Evolutionary conservation across 2,329 filamentous ascomycete species (phyloP).

Genomic region (Zelopaecilomyces penicillatus): DNA sequence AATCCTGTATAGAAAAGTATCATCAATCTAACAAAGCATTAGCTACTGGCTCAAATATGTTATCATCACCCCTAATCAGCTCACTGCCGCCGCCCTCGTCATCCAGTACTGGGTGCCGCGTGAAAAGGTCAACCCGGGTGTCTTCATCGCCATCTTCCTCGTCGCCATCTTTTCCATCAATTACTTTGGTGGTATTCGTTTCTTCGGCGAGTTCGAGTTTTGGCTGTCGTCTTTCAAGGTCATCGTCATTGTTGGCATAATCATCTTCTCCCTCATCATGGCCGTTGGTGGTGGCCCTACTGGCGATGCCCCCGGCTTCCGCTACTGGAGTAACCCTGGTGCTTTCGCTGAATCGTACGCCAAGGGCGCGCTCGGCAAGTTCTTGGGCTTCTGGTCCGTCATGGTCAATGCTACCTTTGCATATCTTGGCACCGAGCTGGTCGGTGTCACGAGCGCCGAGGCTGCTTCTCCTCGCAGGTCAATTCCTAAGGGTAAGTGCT

Average conservation of each 20-base stretch:
- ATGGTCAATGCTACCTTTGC: slow-evolving; percentile 73
- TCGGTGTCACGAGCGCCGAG: slow-evolving; percentile 71
- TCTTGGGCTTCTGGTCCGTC: slow-evolving; percentile 59
- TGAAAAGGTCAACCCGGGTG: slow-evolving; percentile 63
- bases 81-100: slow-evolving; percentile 71
- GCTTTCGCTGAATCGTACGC: slow-evolving; percentile 25
- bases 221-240: slow-evolving; percentile 61
- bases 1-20: too few relatives aligned
- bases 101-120: slow-evolving; percentile 67
- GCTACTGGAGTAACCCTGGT: slow-evolving; percentile 57
- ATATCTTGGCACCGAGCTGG: slow-evolving; percentile 67
- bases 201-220: slow-evolving; percentile 60
- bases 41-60: slow-evolving; percentile 70
- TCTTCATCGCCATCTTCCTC: slow-evolving; percentile 68
- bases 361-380: slow-evolving; percentile 34
- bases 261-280: slow-evolving; percentile 55
- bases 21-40: slow-evolving; percentile 8
- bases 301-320: slow-evolving; percentile 53
- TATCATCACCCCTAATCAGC: slow-evolving; percentile 76
- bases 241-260: slow-evolving; percentile 55
- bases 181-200: slow-evolving; percentile 51
- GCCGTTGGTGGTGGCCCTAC: slow-evolving; percentile 58
- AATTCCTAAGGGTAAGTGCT: slow-evolving; percentile 46
- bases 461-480: slow-evolving; percentile 71
- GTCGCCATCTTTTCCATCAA: slow-evolving; percentile 57